Conservation (phyloP, 2,329 filamentous ascomycete genomes). For the Fusarium proliferatum region DNA sequence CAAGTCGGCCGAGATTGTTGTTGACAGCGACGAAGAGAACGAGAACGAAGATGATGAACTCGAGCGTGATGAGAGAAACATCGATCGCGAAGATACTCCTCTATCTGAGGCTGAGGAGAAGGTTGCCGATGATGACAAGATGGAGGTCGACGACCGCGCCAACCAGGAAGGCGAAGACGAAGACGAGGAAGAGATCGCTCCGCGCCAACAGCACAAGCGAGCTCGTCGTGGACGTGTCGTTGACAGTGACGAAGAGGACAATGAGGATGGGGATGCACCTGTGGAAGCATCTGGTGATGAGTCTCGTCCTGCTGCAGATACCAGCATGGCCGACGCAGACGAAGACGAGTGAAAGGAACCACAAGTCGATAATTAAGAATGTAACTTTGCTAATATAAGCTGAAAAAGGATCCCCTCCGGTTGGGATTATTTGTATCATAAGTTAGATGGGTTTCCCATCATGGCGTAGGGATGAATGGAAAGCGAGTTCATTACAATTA, state of each 20-base stretch:
- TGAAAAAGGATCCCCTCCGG: constrained; percentile 1
- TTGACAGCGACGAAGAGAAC: constrained; percentile 74
- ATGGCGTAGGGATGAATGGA: constrained; percentile 26
- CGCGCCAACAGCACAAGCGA: constrained; percentile 58
- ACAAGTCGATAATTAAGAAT: constrained; percentile 21
- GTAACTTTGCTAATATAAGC: constrained; percentile 25
- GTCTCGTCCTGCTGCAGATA: constrained; percentile 48
- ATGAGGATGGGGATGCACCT: constrained; percentile 37
- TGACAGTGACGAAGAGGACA: constrained; percentile 65
- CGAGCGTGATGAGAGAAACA: constrained; percentile 58
- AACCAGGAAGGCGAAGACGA: constrained; percentile 57
- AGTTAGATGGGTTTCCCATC: constrained; percentile 34
- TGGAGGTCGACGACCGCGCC: constrained; percentile 63
- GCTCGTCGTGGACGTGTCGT: constrained; percentile 63
- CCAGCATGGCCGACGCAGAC: constrained; percentile 55
- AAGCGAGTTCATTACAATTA: constrained; percentile 35
- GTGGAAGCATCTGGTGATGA: constrained; percentile 37
- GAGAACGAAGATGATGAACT: constrained; percentile 55
- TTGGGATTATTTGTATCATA: constrained; percentile 31
- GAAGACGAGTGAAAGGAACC: constrained; percentile 44
- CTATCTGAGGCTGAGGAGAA: constrained; percentile 53
- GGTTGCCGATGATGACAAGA: constrained; percentile 55
- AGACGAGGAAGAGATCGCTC: constrained; percentile 60
- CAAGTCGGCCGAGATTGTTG: constrained; percentile 87
- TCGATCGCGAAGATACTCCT: constrained; percentile 52